Percentiles rank a stretch among this genome's conserved stretches.
Conservation (phyloP, 2,329 filamentous ascomycete genomes). For the Scolecobasidium constrictum region DNA sequence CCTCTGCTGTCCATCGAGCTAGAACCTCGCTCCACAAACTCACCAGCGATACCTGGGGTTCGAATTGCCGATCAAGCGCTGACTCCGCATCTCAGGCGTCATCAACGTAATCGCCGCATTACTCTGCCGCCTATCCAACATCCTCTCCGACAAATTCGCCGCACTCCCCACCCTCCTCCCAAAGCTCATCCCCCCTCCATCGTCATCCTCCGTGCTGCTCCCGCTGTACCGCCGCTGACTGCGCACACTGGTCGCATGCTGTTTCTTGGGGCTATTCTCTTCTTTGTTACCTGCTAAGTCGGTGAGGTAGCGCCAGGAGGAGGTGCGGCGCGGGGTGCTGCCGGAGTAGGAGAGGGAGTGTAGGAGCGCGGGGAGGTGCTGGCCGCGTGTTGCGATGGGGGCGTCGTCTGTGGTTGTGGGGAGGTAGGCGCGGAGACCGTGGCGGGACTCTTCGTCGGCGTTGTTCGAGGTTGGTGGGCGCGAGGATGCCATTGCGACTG, state of each 20-base stretch:
- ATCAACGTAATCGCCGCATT: conserved; percentile 31
- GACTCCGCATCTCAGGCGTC: conserved; percentile 63
- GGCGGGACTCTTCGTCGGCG: neutral
- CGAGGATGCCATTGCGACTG: too few relatives aligned
- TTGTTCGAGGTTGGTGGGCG: too few relatives aligned
- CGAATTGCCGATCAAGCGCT: conserved; percentile 77
- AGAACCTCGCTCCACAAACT: conserved; percentile 6
- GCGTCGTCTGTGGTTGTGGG: conserved; percentile 3
- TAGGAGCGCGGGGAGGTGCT: conserved; percentile 24
- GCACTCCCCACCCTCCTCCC: neutral
- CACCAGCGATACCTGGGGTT: conserved; percentile 76
- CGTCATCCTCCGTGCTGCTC: neutral
- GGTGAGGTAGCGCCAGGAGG: neutral
- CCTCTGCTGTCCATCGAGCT: neutral
- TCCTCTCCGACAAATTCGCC: conserved; percentile 18
- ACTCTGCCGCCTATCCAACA: conserved; percentile 27
- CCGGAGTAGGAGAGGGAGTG: neutral
- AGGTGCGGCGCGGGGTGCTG: conserved; percentile 1
- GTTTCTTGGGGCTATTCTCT: neutral
- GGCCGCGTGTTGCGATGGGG: conserved; percentile 30
- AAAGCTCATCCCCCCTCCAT: neutral
- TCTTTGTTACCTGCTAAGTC: neutral
- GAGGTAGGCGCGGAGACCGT: conserved; percentile 5
- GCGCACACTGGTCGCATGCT: too few relatives aligned
- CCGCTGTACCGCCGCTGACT: neutral